Percentiles rank a stretch among this genome's conserved stretches.
Evolutionary conservation across 169 alveolate species (phyloP).

Genomic region (Plasmodium billcollinsi): DNA sequence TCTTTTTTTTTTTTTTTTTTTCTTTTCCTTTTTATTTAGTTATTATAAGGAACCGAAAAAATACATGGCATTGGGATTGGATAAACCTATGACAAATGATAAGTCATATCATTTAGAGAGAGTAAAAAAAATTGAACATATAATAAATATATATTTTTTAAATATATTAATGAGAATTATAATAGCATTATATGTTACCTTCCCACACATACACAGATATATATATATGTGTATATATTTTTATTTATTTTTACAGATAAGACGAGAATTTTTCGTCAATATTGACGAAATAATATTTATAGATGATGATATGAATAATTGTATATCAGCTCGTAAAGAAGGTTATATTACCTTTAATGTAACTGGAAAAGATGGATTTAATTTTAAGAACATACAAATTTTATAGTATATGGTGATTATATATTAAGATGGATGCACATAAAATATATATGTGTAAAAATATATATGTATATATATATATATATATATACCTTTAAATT

Average conservation of each 20-base stretch:
- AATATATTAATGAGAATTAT: too few species aligned
- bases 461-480: not conserved
- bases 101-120: constrained; percentile 40
- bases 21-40: constrained; percentile 5
- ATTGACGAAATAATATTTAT: constrained; percentile 47
- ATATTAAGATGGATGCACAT: not conserved
- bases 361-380: constrained; percentile 65
- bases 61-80: constrained; percentile 19
- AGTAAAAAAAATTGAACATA: constrained; percentile 2
- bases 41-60: constrained; percentile 42
- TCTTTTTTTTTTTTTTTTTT: not conserved
- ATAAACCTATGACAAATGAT: constrained; percentile 58
- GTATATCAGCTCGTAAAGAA: constrained; percentile 50
- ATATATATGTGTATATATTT: not conserved
- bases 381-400: constrained; percentile 33
- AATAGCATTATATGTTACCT: not conserved
- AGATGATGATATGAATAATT: constrained; percentile 60
- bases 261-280: constrained; percentile 28
- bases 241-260: constrained; percentile 9
- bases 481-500: not conserved
- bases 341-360: constrained; percentile 64
- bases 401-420: constrained; percentile 7
- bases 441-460: too few species aligned
- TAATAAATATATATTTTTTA: too few species aligned
- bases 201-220: not conserved